A percentile compares a stretch with the other conserved stretches of the same genome.
phyloP scores from a whole-genome alignment of 108 stramenopile species.

The Fistulifera solaris region DNA sequence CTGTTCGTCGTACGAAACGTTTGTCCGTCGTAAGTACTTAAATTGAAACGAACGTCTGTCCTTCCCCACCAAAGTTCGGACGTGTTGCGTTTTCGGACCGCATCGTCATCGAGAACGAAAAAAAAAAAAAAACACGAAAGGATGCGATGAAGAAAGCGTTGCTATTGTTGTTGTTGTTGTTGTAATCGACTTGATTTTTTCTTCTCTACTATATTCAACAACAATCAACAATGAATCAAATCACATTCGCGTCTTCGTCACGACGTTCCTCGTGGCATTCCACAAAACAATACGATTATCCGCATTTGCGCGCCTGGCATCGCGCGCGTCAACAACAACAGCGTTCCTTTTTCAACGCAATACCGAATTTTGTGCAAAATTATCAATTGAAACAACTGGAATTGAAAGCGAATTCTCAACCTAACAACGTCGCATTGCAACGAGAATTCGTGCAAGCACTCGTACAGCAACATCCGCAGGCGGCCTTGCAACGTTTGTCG shows the following conservation, averaged over 20 bases:
- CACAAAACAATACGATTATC: neutral
- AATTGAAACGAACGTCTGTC: too few relatives aligned
- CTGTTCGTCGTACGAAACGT: too few relatives aligned
- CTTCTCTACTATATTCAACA: too few relatives aligned
- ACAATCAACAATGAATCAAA: neutral
- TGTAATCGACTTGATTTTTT: too few relatives aligned
- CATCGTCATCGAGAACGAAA: too few relatives aligned
- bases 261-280: neutral
- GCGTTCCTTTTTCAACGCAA: conserved; percentile 23
- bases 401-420: conserved; percentile 53
- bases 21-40: too few relatives aligned
- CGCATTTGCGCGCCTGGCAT: conserved; percentile 5
- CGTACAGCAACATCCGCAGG: conserved; percentile 47
- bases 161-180: too few relatives aligned
- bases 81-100: too few relatives aligned
- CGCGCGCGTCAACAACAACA: conserved; percentile 11
- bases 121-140: too few relatives aligned
- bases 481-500: conserved; percentile 62
- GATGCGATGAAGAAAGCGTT: too few relatives aligned
- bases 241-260: neutral
- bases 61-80: too few relatives aligned
- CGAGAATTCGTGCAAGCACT: conserved; percentile 57
- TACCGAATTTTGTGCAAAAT: conserved; percentile 15
- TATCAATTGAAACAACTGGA: conserved; percentile 69
- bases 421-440: conserved; percentile 51